Conservation (phyloP, 352 stramenopile species). For the Globisporangium mamillatum region DNA sequence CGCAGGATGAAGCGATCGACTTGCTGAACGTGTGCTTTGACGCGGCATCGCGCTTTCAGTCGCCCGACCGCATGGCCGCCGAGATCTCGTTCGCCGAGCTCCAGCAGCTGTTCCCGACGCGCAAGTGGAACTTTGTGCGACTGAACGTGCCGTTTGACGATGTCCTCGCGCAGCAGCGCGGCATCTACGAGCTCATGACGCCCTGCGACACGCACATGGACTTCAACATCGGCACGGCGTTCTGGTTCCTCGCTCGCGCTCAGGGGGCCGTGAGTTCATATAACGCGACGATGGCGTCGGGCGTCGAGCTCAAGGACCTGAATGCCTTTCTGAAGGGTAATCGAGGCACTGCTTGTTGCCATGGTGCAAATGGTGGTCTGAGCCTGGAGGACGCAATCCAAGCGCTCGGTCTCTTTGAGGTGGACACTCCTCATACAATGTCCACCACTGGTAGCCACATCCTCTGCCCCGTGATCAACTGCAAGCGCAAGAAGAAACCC, state of each 20-base stretch:
- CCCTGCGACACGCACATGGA: constrained; percentile 95
- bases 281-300: neutral
- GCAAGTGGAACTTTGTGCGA: constrained; percentile 82
- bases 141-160: constrained; percentile 80
- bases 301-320: constrained; percentile 23
- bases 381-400: constrained; percentile 28
- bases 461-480: constrained; percentile 36
- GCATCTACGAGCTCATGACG: constrained; percentile 78
- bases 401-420: constrained; percentile 30
- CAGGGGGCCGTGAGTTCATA: constrained; percentile 29
- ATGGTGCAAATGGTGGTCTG: neutral
- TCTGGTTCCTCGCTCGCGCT: constrained; percentile 93
- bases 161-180: constrained; percentile 58
- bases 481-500: constrained; percentile 41
- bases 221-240: constrained; percentile 95
- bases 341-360: neutral
- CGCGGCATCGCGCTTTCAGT: constrained; percentile 44
- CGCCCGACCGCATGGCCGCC: constrained; percentile 91
- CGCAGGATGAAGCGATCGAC: constrained; percentile 73
- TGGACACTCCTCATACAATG: neutral
- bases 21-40: constrained; percentile 96
- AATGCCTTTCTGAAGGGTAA: constrained; percentile 41
- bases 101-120: constrained; percentile 71
- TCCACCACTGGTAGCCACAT: neutral
- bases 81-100: constrained; percentile 84